Evolutionary conservation across 116 monocot species (phyloP), one percentile per base, ranked within the genome.

Genomic region (Papilionanthe hybrid): DNA sequence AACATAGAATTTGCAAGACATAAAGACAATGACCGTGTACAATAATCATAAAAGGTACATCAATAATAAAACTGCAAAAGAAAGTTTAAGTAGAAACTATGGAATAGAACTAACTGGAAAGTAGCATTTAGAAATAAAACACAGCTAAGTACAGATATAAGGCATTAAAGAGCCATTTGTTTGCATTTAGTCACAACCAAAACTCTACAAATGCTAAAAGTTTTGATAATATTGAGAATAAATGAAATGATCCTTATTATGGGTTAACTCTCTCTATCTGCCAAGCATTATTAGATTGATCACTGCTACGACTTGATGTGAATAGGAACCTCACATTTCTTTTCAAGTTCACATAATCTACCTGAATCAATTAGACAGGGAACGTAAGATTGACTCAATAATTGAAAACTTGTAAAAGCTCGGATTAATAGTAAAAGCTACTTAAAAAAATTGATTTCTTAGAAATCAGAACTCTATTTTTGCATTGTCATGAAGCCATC

Each of bases 321-420:
- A 90, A 96, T 80, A 92, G 79, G 68, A 91, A 74, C 80, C 94
- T 90, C 79, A 92, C 84, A 75, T 92, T 94, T 83, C 86, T 91
- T 84, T 89, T 96, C 91, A 96, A 77, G 72, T 92, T 94, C 72
- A 96, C 67, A 79, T 94, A 96, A 89, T 96, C 96, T 81, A 96
- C 96, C 96, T 96, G 79, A 77, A 65, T 1, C 19, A 72, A 43
- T 68, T 69, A 8, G 7, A 60, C 60, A 22, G 20, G 0, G 23
- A 60, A 60, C 19, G 1, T 60, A 60, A 4, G 7, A 60, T 60
- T 5, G 25, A 22, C 9, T 60, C 60, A 60, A 60, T 60, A 6
- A 5, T 60, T 5, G 53, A 3, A 53, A 53, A 53, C 53, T 53
- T 53, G 53, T 4, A 53, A 53, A 53, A 53, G 53, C 53, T 15